phyloP scores from a whole-genome alignment of 2,329 filamentous ascomycete genomes.

The Basipetospora chlamydospora region DNA sequence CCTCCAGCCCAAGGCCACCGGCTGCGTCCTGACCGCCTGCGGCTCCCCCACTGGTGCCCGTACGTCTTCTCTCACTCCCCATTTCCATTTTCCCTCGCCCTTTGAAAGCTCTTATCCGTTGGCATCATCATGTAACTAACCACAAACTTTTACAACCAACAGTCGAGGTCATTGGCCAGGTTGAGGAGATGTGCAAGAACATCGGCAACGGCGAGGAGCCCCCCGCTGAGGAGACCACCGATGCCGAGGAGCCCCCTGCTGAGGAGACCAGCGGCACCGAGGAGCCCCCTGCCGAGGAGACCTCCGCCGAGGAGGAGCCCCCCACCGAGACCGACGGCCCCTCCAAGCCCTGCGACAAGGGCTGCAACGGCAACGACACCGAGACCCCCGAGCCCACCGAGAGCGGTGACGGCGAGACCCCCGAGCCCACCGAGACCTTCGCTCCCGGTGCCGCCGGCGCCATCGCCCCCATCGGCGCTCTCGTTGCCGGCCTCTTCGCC shows the following conservation, averaged over 20 bases:
- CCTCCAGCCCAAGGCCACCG: slow-evolving; percentile 9
- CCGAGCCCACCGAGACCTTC: neutral
- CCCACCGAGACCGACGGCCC: neutral
- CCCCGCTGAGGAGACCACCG: neutral
- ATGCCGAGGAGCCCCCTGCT: neutral
- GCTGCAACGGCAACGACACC: neutral
- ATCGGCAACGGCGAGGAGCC: neutral
- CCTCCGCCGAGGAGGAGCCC: neutral
- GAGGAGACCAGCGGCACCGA: neutral
- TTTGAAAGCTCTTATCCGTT: too few relatives aligned
- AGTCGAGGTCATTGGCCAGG: slow-evolving; percentile 4
- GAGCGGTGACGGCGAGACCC: neutral
- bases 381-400: neutral
- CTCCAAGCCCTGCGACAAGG: neutral
- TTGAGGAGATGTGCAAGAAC: slow-evolving; percentile 1
- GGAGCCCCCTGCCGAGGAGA: neutral
- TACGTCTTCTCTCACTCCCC: slow-evolving; percentile 6
- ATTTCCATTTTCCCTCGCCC: too few relatives aligned
- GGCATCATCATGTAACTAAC: too few relatives aligned
- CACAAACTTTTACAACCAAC: neutral
- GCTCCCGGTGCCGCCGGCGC: neutral
- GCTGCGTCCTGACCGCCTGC: slow-evolving; percentile 11
- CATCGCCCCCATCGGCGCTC: neutral
- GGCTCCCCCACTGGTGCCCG: slow-evolving; percentile 10
- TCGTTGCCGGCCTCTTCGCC: slow-evolving; percentile 1